Evolutionary conservation across 257 asterid species (phyloP).

Genomic region (Verbascum thapsus): DNA sequence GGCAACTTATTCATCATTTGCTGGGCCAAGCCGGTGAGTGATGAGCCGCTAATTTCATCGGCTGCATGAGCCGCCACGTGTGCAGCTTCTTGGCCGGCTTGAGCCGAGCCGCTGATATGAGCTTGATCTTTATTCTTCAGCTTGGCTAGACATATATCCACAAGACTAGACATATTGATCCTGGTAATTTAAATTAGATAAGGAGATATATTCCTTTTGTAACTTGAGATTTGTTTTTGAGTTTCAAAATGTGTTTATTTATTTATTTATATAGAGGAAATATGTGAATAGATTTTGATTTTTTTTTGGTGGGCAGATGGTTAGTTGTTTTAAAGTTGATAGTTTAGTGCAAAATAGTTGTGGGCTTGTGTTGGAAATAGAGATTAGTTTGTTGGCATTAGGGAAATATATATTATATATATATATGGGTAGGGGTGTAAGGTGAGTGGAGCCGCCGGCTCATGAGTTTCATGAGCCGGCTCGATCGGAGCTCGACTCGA

Average conservation of each 20-base stretch:
- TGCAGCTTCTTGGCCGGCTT: constrained; percentile 15
- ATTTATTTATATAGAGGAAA: neutral
- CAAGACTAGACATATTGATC: constrained; percentile 44
- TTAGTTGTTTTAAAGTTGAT: neutral
- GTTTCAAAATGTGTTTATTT: neutral
- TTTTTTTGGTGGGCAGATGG: constrained; percentile 1
- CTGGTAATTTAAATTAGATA: neutral
- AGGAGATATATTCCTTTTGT: no score
- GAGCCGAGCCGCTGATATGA: constrained; percentile 21
- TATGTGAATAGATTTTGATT: neutral
- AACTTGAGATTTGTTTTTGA: constrained; percentile 4
- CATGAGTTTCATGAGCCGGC: no score
- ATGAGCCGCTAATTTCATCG: constrained; percentile 23
- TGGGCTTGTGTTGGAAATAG: neutral
- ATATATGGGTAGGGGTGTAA: no score
- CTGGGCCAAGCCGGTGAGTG: constrained; percentile 32
- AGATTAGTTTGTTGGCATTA: neutral
- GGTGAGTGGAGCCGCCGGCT: no score
- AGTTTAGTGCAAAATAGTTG: neutral
- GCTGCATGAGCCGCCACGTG: constrained; percentile 7
- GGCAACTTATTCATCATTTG: constrained; percentile 27
- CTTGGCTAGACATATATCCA: constrained; percentile 59
- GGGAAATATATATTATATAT: no score
- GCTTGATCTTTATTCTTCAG: constrained; percentile 35
- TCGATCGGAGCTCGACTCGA: no score